Evolutionary conservation across 306 rosid genomes (phyloP).

Genomic region (Fagus crenata): DNA sequence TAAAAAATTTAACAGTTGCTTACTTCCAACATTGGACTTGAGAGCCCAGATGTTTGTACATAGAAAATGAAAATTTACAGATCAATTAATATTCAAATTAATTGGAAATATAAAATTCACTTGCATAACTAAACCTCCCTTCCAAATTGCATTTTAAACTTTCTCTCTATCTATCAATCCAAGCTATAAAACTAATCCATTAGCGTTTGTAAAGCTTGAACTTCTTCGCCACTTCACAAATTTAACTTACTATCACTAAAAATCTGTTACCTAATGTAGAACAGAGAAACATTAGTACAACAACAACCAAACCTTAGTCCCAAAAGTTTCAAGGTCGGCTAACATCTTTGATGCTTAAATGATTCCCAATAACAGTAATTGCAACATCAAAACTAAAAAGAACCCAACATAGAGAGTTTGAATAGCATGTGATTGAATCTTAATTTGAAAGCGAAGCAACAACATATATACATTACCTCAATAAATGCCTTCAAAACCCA

Average conservation of each 20-base stretch:
- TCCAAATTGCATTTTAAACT: background rate
- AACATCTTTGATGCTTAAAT: no score
- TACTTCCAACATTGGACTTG: conserved; percentile 1
- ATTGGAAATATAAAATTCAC: no score
- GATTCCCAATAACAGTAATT: background rate
- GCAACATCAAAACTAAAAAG: background rate
- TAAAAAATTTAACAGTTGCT: background rate
- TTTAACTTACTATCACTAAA: background rate
- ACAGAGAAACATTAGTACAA: background rate
- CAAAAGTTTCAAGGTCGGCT: no score
- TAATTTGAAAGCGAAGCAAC: no score
- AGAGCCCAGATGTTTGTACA: background rate
- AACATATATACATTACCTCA: conserved; percentile 43
- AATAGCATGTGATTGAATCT: no score
- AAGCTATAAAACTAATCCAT: background rate
- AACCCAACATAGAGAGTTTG: background rate
- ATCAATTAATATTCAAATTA: background rate
- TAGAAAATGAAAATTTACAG: background rate
- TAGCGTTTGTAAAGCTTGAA: background rate
- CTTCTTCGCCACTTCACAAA: background rate
- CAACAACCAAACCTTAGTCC: no score
- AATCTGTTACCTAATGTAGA: background rate
- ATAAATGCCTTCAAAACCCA: conserved; percentile 80
- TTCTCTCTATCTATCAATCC: background rate
- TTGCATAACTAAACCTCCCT: no score